Evolutionary conservation across 768 basidiomycete genomes (phyloP), one percentile per base, ranked within the genome.

Genomic region (Epithele typhae): DNA sequence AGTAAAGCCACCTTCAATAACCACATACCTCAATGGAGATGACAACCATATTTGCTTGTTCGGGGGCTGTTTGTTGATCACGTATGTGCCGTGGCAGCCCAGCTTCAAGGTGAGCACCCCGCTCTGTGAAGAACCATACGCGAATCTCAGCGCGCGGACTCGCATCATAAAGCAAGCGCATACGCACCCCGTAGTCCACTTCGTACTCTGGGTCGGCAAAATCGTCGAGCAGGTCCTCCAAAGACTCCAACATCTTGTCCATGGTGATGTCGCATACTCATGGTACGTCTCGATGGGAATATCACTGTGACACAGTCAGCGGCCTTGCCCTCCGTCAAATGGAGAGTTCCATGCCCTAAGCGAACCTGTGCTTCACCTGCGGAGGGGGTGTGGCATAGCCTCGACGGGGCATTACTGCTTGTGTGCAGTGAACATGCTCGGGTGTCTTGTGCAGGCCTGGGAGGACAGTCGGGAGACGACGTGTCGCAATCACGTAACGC

Each of bases 41-140:
- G 91, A 93, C 17, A 96, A 73, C 93, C 93, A 96, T 56, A 96
- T 95, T 62, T 96, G 93, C 68, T 92, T 92, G 63, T 96, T 96
- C 5, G 93, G 93, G 10, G 93, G 93, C 62, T 96, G 93, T 72
- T 95, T 96, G 68, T 96, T 96, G 67, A 96, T 84, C 23, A 95
- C 93, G 68, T 95, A 96, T 10, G 88, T 95, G 12, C 91, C 92
- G 45, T 82, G 69, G 33, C 74, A 68, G 24, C 84, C 92, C 14
- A 94, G 72, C 40, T 72, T 73, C 36, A 95, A 77, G 1, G 92
- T 96, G 25, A 96, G 64, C 24, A 96, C 93, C n/a, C 93, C 93
- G 58, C 85, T 83, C 93, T 95, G 63, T 24, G 18, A 36, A 32
- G 35, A 38, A 17, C 37, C 33, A 25, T 23, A 12, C n/a, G 46